phyloP scores from a whole-genome alignment of 176 grass and related monocot genomes.

The Oryza nivara region DNA sequence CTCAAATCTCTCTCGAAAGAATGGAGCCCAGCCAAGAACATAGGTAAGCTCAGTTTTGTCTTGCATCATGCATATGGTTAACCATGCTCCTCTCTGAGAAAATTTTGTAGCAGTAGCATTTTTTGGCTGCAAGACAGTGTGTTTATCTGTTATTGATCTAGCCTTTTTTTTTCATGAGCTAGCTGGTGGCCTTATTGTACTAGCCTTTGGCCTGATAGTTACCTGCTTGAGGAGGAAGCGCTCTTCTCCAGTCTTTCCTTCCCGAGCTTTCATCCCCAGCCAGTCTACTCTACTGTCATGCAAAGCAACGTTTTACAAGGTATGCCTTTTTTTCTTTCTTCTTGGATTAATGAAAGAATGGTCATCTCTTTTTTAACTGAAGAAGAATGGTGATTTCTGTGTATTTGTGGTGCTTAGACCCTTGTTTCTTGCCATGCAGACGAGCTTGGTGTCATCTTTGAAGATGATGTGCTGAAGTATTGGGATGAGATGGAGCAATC shows the following conservation, averaged over 20 bases:
- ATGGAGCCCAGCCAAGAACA: constrained; percentile 44
- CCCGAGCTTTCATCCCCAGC: constrained; percentile 21
- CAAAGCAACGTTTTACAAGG: constrained; percentile 31
- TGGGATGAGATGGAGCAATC: constrained; percentile 53
- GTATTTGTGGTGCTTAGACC: not conserved
- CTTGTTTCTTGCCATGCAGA: constrained; percentile 24
- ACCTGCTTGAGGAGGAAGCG: constrained; percentile 52
- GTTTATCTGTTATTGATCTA: constrained; percentile 6
- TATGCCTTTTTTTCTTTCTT: not conserved
- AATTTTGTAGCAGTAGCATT: not conserved
- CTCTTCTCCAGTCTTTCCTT: constrained; percentile 39
- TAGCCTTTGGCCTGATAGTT: constrained; percentile 34
- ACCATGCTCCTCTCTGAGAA: not conserved
- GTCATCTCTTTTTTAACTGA: not conserved
- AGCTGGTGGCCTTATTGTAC: constrained; percentile 45
- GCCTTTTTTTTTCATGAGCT: constrained; percentile 1
- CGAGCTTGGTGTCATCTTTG: constrained; percentile 35
- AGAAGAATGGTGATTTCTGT: not conserved
- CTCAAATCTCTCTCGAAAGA: not conserved
- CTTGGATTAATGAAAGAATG: not conserved
- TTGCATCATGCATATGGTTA: not conserved
- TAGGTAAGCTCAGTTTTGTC: constrained; percentile 1
- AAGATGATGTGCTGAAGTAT: constrained; percentile 43
- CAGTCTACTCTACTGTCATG: constrained; percentile 1
- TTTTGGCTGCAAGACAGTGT: not conserved